These are phyloP conservation scores for Berkeleyomyces rouxiae DNA, from an alignment of 2,329 filamentous ascomycete species.

Conservation along the genomic window DNA sequence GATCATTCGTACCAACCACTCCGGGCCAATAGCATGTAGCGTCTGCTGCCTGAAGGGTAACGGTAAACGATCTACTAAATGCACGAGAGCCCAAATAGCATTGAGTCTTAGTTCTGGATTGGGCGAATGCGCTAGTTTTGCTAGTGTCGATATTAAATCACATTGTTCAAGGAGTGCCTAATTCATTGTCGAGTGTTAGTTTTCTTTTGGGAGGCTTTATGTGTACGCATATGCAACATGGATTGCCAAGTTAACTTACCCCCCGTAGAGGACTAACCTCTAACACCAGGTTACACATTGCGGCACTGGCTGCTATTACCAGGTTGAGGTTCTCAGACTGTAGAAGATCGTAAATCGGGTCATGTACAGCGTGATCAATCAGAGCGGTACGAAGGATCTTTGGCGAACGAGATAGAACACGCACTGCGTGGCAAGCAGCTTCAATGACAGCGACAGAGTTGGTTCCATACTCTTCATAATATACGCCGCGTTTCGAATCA, in stretches of 20 bases:
- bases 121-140: conserved; percentile 66
- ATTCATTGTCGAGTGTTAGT: background rate
- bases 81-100: conserved; percentile 86
- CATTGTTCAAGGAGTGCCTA: conserved; percentile 51
- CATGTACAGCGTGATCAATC: conserved; percentile 68
- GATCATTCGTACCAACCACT: conserved; percentile 69
- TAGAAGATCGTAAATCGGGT: conserved; percentile 61
- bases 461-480: conserved; percentile 38
- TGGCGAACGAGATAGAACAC: conserved; percentile 71
- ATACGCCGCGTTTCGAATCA: background rate
- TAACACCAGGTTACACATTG: conserved; percentile 68
- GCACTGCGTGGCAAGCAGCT: conserved; percentile 67
- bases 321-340: conserved; percentile 61
- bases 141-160: conserved; percentile 61
- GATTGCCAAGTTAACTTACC: conserved; percentile 33
- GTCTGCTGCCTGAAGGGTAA: conserved; percentile 56
- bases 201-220: background rate
- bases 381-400: conserved; percentile 70
- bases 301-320: conserved; percentile 69
- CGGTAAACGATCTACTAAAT: conserved; percentile 55
- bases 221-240: background rate
- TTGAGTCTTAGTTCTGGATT: conserved; percentile 68
- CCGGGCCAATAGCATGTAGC: conserved; percentile 58
- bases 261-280: conserved; percentile 86
- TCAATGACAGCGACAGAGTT: conserved; percentile 68